Conservation (phyloP, 768 basidiomycete species). For the Mycena polygramma region DNA sequence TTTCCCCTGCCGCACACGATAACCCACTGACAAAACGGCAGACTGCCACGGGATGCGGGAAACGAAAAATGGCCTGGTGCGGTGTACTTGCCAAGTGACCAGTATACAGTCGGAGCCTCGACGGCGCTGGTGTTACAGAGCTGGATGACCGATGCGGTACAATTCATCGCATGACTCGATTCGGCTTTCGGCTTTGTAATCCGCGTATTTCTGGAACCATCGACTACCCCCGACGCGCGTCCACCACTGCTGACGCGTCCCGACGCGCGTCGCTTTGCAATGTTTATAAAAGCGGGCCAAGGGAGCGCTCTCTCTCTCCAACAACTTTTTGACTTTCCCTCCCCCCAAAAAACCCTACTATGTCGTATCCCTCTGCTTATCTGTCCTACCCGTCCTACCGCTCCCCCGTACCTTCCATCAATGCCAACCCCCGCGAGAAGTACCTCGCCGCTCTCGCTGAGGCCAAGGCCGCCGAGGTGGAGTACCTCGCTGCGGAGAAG, state of each 20-base stretch:
- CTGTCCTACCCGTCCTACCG: conserved; percentile 13
- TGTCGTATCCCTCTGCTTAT: conserved; percentile 34
- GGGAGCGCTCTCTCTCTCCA: conserved; percentile 1
- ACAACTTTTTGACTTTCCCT: not conserved
- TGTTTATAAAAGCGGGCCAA: conserved; percentile 40
- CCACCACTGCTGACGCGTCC: conserved; percentile 38
- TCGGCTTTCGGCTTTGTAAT: too few species aligned
- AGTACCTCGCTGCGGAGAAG: conserved; percentile 52
- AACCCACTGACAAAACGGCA: too few species aligned
- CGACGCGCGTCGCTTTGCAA: conserved; percentile 39
- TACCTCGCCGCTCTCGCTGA: conserved; percentile 54
- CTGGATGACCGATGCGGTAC: too few species aligned
- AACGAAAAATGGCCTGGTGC: too few species aligned
- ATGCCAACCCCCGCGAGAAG: conserved; percentile 46
- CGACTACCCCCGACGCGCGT: conserved; percentile 24
- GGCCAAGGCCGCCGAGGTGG: conserved; percentile 52
- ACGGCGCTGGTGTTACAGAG: too few species aligned
- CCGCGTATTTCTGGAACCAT: conserved; percentile 12
- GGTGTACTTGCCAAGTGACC: too few species aligned
- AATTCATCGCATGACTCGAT: too few species aligned
- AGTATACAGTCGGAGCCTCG: too few species aligned
- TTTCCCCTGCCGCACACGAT: too few species aligned
- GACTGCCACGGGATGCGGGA: too few species aligned
- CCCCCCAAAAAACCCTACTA: conserved; percentile 21
- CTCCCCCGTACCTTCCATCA: conserved; percentile 5